Evolutionary conservation across 345 rosid species (phyloP).

Genomic region (Lepidium aucheri): DNA sequence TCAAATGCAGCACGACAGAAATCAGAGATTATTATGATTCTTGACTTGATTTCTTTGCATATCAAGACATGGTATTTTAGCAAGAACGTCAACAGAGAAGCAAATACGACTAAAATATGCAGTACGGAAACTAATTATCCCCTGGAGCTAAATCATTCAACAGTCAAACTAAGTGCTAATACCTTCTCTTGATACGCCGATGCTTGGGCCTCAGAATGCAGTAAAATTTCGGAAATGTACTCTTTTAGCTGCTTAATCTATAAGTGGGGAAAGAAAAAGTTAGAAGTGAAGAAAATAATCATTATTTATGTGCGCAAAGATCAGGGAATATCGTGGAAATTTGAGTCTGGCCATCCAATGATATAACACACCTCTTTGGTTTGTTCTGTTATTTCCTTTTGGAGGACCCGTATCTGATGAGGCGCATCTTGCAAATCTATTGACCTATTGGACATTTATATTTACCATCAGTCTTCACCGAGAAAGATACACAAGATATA

Average conservation of each 20-base stretch:
- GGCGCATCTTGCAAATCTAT: slow-evolving; percentile 49
- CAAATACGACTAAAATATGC: background rate
- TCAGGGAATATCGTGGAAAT: background rate
- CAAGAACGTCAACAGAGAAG: background rate
- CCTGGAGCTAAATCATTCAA: background rate
- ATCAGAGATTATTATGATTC: background rate
- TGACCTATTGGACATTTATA: slow-evolving; percentile 31
- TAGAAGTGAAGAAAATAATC: too few species aligned
- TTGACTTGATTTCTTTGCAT: background rate
- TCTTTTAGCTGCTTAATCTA: slow-evolving; percentile 70
- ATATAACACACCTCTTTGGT: slow-evolving; percentile 53
- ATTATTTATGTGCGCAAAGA: background rate
- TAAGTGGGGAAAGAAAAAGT: too few species aligned
- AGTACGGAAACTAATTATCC: background rate
- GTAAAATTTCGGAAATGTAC: slow-evolving; percentile 61
- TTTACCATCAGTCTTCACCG: slow-evolving; percentile 20
- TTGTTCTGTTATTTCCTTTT: slow-evolving; percentile 50
- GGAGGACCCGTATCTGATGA: slow-evolving; percentile 37
- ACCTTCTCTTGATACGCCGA: slow-evolving; percentile 84
- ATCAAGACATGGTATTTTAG: background rate
- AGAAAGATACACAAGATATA: slow-evolving; percentile 1
- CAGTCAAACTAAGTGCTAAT: background rate
- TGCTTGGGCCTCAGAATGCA: slow-evolving; percentile 95
- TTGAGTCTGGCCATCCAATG: background rate
- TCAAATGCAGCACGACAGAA: background rate